These are phyloP conservation scores for Phyllosticta paracitricarpa DNA, from an alignment of 2,329 filamentous ascomycete species.

Conservation along the genomic window DNA sequence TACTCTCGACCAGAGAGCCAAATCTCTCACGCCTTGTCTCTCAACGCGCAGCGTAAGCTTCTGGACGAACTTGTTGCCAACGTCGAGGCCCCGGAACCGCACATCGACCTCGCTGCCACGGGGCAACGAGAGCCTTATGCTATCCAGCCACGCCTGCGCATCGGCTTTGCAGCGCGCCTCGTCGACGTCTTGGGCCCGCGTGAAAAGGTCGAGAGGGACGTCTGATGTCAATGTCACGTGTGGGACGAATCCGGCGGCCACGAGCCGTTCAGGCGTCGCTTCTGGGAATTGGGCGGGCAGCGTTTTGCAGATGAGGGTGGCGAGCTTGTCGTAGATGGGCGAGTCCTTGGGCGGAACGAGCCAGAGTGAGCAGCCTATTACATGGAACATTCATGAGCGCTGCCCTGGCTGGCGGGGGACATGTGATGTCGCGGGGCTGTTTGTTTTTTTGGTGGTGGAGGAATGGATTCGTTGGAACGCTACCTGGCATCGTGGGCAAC, in stretches of 20 bases:
- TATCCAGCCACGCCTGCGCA: constrained; percentile 29
- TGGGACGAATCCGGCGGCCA: constrained; percentile 25
- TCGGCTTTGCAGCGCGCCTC: constrained; percentile 12
- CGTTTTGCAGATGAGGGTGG: constrained; percentile 23
- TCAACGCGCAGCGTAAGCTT: constrained; percentile 30
- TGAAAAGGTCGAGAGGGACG: constrained; percentile 19
- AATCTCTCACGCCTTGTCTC: constrained; percentile 20
- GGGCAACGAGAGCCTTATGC: constrained; percentile 12
- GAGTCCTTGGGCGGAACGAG: constrained; percentile 29
- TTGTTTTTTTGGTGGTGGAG: neutral
- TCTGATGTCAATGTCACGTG: constrained; percentile 34
- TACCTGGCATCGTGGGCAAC: neutral
- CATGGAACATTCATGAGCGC: too few relatives aligned
- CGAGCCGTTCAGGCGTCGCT: constrained; percentile 18
- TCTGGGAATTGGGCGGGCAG: constrained; percentile 23
- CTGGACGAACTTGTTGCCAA: constrained; percentile 28
- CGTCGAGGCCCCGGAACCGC: constrained; percentile 21
- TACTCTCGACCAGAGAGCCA: constrained; percentile 21
- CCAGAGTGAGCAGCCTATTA: constrained; percentile 32
- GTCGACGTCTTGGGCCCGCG: neutral
- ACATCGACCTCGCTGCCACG: constrained; percentile 15
- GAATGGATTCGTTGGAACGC: neutral
- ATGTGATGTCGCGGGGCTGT: neutral
- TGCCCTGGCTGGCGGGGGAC: neutral
- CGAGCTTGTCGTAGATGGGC: constrained; percentile 21